phyloP scores from a whole-genome alignment of 2,329 filamentous ascomycete species.

The Aspergillus flavus region DNA sequence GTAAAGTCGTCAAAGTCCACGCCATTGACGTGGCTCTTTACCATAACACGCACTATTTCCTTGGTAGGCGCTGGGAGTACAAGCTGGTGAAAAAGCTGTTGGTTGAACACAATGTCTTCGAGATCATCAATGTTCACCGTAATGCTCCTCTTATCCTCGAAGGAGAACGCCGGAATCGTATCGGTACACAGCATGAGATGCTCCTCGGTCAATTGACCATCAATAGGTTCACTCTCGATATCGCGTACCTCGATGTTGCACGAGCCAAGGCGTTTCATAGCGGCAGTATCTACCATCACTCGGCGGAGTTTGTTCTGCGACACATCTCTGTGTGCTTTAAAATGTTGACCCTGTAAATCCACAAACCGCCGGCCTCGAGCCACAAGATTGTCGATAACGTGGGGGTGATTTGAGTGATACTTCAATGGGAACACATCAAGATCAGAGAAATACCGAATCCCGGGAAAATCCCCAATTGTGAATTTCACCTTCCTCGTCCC shows the following conservation, averaged over 20 bases:
- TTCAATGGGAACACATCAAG: background rate
- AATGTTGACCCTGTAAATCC: background rate
- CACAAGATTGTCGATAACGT: background rate
- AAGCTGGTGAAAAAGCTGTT: background rate
- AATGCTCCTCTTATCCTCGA: background rate
- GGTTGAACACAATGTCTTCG: background rate
- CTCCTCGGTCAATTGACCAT: background rate
- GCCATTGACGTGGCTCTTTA: background rate
- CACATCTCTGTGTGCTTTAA: background rate
- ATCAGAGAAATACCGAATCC: background rate
- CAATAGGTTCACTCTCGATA: background rate
- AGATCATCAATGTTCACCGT: background rate
- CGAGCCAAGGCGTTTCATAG: background rate
- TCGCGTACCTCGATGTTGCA: background rate
- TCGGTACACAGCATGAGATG: background rate
- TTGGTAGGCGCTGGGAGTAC: background rate
- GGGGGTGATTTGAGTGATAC: background rate
- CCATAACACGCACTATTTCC: background rate
- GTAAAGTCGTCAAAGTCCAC: background rate
- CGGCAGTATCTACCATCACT: background rate
- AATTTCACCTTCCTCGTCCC: background rate
- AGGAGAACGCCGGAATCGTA: background rate
- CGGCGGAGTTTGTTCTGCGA: background rate
- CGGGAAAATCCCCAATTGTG: background rate
- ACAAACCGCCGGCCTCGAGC: background rate